Base-by-base conservation (phyloP, 352 stramenopile species). In the Albugo laibachii region DNA sequence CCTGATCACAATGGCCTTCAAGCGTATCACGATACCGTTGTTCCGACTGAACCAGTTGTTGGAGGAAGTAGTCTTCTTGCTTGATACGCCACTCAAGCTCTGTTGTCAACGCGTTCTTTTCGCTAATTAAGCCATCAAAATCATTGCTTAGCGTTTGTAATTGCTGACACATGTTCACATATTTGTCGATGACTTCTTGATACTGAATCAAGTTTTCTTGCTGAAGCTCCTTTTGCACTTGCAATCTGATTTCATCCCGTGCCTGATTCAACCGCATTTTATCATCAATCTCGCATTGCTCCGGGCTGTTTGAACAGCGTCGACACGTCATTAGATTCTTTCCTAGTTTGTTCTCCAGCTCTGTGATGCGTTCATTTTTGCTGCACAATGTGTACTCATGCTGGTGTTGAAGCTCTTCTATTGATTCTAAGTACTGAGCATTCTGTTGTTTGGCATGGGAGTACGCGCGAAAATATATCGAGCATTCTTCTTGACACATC, bases 151-250 rank as follows among this genome's bases (percentile, higher is more conserved):
- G 44, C 18, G 24, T 51, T 36, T 81, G 69, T 15, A 80, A 19
- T 47, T 74, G 54, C 45, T 60, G 46, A 36, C 50, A 66, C 11
- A 65, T 53, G 20, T 75, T 59, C 45, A 85, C 68, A 44, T 81
- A 81, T 54, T 83, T 83, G 27, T 54, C 48, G 36, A 78, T 81
- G 15, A 85, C 41, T 42, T 81, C 61, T 54, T 85, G 69, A 46
- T 77, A 82, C 18, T 61, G 57, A 27, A 80, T 62, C 72, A 66
- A 84, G 11, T 66, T 66, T 49, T 72, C 69, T 24, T 80, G 47
- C 46, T 84, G 63, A 54, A 84, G 56, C 16, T 71, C 62, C 24
- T 77, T 72, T 48, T 35, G 43, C 2, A 49, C 54, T 12, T 78
- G 61, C 16, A 76, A 15, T 21, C 69, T 72, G 2, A 49, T 36